Base-by-base conservation (phyloP, 306 rosid species). In the Styphnolobium japonicum region DNA sequence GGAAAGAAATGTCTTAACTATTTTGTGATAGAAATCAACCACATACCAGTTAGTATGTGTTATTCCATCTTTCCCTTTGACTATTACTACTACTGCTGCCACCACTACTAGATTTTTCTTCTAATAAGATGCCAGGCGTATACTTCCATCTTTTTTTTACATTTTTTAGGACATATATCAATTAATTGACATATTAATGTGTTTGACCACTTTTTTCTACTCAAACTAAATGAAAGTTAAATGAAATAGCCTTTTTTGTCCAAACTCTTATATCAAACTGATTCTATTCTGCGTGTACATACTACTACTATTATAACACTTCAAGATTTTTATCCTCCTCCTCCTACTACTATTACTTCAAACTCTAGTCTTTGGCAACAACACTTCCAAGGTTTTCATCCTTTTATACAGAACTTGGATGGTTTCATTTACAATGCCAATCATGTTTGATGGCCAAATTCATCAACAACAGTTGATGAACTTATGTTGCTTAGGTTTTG, bases 11-110 rank as follows among this genome's bases (percentile, higher is more conserved):
- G 16, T 27, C 68, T 69, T 16, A 22, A 29, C 51, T 81, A 36
- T 19, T 76, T 29, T 63, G 10, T 36, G 67, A 25, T 57, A 33
- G 74, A 67, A 51, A 79, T 75, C 78, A 25, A 57, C 34, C 49
- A 40, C 49, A 55, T 48, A 63, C 8, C 5, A 15, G 43, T 62
- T 52, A 22, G 60, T 76, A 51, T 51, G 3, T 76, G 78, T 60
- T 49, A 25, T 69, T 65, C 19, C n/a, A 22, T 53, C 55, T 61
- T 48, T n/a, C 15, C 64, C 19, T 46, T 49, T 80, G 61, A 56
- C 61, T 21, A 14, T 68, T 29, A 8, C 51, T 68, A 14, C 40
- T 49, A 36, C 29, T 51, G 18, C 71, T 58, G 7, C 63, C 43
- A 10, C n/a, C 63, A 15, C 23, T 46, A 27, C 65, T 14, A 15